Base-by-base conservation (phyloP, 2,329 filamentous ascomycete species). In the Colletotrichum filicis region DNA sequence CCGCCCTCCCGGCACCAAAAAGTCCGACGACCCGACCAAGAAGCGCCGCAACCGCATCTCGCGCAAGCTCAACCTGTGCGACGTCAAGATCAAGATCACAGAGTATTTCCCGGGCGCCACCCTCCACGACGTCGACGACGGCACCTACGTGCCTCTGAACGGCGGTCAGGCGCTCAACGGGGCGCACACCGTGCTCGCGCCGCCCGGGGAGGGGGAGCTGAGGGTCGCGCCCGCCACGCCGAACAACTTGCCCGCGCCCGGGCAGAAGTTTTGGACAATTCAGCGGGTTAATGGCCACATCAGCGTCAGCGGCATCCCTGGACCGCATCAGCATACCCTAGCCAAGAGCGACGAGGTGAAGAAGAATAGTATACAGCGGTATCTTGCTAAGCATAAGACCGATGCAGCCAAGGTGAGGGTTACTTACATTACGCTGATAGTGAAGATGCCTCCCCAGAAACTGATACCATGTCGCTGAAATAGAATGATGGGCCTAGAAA, bases 81-180 rank as follows among this genome's bases (percentile, higher is more conserved):
- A 95, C 80, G 93, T 95, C 75, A 95, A 95, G 83, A 95, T 95
- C 80, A 95, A 95, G 81, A 94, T 95, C 73, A 95, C 93, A 3
- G 93, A 95, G 81, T 94, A 94, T 82, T 92, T 93, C 66, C 89
- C 92, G 11, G 89, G 88, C 80, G 81, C 84, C 1, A 80, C 83
- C 22, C 78, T 85, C 55, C 80, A 81, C 57, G 74, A 75, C 26
- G 61, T 74, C 3, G 74, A 75, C 26, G 72, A 74, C 28, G 68
- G 69, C n/a, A 69, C 61, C 7, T 75, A 69, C 42, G 62, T 60
- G 49, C 74, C 68, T 7, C 65, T 69, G 28, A 37, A 63, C 28
- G 66, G 61, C 9, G 60, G 37, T 2, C 76, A 77, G n/a, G 76
- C 74, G n/a, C 68, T 68, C 37, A 60, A 62, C 24, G 66, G 68